Evolutionary conservation across 768 basidiomycete genomes (phyloP).

Genomic region (Psilocybe cyanescens): DNA sequence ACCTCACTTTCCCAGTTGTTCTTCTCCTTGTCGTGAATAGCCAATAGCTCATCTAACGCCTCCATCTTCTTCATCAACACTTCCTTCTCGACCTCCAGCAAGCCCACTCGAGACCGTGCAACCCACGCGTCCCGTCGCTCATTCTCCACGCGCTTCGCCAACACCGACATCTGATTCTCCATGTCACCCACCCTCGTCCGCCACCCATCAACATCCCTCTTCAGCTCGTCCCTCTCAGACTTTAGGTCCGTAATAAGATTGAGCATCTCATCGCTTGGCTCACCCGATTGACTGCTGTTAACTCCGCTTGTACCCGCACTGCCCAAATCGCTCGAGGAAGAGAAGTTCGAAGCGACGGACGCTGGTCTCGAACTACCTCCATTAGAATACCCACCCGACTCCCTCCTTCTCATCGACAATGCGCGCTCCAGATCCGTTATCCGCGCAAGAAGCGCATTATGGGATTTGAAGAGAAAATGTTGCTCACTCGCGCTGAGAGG

Average conservation of each 20-base stretch:
- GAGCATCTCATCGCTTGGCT: constrained; percentile 80
- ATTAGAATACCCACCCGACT: constrained; percentile 34
- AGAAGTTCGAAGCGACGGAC: constrained; percentile 52
- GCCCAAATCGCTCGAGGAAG: constrained; percentile 29
- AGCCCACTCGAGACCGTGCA: constrained; percentile 69
- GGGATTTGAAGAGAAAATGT: constrained; percentile 85
- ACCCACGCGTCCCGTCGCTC: constrained; percentile 86
- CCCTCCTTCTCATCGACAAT: constrained; percentile 47
- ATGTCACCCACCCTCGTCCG: constrained; percentile 74
- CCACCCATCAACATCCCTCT: constrained; percentile 90
- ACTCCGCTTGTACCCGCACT: constrained; percentile 16
- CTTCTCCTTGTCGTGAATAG: constrained; percentile 32
- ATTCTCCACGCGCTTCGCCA: constrained; percentile 72
- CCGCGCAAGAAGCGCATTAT: constrained; percentile 79
- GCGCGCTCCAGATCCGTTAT: constrained; percentile 83
- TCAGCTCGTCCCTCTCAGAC: constrained; percentile 87
- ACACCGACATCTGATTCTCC: constrained; percentile 68
- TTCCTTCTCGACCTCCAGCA: constrained; percentile 71
- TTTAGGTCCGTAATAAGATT: constrained; percentile 78
- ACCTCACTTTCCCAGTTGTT: constrained; percentile 28
- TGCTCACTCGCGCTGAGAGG: constrained; percentile 77
- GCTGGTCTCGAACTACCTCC: constrained; percentile 49
- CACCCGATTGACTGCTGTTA: constrained; percentile 27
- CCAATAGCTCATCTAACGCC: constrained; percentile 34
- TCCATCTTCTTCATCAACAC: constrained; percentile 53